phyloP scores from a whole-genome alignment of 2,329 filamentous ascomycete genomes.

The Scedosporium apiospermum region DNA sequence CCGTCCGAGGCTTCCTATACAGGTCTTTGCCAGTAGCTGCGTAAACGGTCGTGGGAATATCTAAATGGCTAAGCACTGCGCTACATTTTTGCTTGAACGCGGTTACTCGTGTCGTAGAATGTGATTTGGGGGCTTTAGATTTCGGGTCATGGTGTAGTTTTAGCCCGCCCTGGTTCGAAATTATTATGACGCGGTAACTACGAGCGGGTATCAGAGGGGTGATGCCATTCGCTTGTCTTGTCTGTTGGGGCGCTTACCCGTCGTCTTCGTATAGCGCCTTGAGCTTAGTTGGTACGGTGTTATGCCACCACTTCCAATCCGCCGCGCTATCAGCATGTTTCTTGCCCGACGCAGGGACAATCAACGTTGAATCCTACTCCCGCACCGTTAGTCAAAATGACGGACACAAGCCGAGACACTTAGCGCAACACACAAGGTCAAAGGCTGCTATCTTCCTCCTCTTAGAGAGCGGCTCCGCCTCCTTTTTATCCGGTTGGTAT shows the following conservation, averaged over 20 bases:
- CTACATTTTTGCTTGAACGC: slow-evolving; percentile 78
- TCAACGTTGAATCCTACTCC: slow-evolving; percentile 69
- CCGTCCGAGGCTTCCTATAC: slow-evolving; percentile 76
- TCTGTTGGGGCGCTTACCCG: slow-evolving; percentile 36
- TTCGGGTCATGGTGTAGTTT: slow-evolving; percentile 67
- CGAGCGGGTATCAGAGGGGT: neutral
- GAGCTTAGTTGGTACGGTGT: slow-evolving; percentile 56
- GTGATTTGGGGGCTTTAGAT: slow-evolving; percentile 48
- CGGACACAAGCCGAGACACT: neutral
- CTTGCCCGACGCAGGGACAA: slow-evolving; percentile 71
- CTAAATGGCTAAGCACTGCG: slow-evolving; percentile 59
- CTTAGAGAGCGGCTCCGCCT: slow-evolving; percentile 18
- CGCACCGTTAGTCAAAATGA: neutral
- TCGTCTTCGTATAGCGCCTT: slow-evolving; percentile 56
- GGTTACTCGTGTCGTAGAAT: slow-evolving; percentile 50
- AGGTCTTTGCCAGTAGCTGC: slow-evolving; percentile 76
- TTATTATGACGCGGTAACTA: slow-evolving; percentile 65
- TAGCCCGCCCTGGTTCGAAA: slow-evolving; percentile 86
- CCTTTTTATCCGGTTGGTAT: slow-evolving; percentile 41
- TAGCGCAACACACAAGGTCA: slow-evolving; percentile 43
- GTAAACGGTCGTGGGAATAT: slow-evolving; percentile 72
- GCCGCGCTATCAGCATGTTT: slow-evolving; percentile 58
- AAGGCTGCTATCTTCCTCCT: slow-evolving; percentile 61
- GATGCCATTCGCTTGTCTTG: neutral
- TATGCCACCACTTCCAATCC: slow-evolving; percentile 96